Percentiles rank a stretch among this genome's conserved stretches.
Conservation (phyloP, 2,329 filamentous ascomycete species). For the Colletotrichum tabaci region DNA sequence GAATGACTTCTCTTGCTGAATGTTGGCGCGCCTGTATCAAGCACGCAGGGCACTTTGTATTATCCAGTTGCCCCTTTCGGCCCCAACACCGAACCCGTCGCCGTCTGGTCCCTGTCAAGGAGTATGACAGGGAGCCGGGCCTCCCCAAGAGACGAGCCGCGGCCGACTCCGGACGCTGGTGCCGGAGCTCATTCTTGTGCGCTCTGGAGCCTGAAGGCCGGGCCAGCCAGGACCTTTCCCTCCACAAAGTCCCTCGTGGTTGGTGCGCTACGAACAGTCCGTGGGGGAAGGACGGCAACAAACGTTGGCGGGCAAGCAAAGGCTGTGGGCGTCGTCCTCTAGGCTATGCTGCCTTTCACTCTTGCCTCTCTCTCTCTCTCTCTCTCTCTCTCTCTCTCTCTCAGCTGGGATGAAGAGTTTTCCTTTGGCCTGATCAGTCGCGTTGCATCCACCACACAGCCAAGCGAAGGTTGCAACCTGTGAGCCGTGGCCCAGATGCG, state of each 20-base stretch:
- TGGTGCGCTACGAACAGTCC: conserved; percentile 15
- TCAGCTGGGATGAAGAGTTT: neutral
- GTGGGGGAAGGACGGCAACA: neutral
- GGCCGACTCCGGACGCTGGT: conserved; percentile 1
- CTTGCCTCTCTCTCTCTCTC: no score
- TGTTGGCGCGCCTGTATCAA: conserved; percentile 17
- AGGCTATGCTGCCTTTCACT: no score
- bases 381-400: no score
- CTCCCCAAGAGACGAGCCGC: neutral
- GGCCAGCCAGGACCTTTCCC: neutral
- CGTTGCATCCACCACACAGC: neutral
- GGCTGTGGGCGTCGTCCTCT: neutral
- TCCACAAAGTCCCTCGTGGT: neutral
- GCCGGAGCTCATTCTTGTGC: conserved; percentile 10
- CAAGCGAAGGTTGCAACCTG: neutral
- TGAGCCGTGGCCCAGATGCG: neutral
- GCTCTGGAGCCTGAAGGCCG: neutral
- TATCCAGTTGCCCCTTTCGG: conserved; percentile 3
- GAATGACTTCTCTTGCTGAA: neutral
- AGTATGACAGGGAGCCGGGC: conserved; percentile 2
- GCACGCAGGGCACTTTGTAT: conserved; percentile 5
- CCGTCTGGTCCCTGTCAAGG: conserved; percentile 4
- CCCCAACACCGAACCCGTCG: conserved; percentile 6
- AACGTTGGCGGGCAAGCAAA: neutral
- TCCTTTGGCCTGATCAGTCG: neutral